phyloP scores from a whole-genome alignment of 495 filamentous ascomycete genomes.

The Thermothielavioides terrestris region DNA sequence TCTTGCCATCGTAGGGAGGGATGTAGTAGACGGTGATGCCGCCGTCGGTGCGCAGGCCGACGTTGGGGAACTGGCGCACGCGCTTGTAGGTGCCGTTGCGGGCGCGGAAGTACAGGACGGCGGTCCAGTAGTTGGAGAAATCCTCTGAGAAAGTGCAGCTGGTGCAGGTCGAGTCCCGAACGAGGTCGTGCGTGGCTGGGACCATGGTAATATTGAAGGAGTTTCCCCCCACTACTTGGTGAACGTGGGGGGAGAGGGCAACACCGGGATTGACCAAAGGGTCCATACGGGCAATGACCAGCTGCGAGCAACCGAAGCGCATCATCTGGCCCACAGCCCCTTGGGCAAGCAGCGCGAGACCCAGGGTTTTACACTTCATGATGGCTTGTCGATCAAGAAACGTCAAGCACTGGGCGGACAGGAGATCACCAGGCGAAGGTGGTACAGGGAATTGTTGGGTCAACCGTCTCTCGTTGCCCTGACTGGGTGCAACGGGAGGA shows the following conservation, averaged over 20 bases:
- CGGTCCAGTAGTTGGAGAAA: conserved; percentile 38
- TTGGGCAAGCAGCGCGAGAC: neutral
- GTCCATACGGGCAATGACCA: conserved; percentile 36
- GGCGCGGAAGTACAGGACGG: conserved; percentile 33
- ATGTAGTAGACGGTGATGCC: conserved; percentile 37
- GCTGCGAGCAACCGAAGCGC: conserved; percentile 40
- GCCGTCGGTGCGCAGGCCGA: conserved; percentile 23
- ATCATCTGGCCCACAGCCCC: conserved; percentile 22
- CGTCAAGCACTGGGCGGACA: no score
- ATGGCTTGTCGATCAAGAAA: no score
- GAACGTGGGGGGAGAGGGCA: conserved; percentile 31
- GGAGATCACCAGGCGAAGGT: no score
- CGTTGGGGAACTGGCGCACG: conserved; percentile 35
- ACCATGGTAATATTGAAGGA: conserved; percentile 27
- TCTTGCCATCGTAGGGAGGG: conserved; percentile 30
- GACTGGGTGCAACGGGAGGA: no score
- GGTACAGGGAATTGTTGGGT: no score
- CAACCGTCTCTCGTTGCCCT: no score
- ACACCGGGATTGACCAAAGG: conserved; percentile 37
- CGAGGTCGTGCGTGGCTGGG: conserved; percentile 14
- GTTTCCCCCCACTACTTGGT: conserved; percentile 30
- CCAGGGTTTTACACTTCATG: neutral
- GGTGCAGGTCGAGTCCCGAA: conserved; percentile 23
- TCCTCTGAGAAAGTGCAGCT: conserved; percentile 27
- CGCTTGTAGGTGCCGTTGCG: conserved; percentile 40